phyloP scores from a whole-genome alignment of 2,329 filamentous ascomycete species.

The Nannizziopsis arthrosporioides region DNA sequence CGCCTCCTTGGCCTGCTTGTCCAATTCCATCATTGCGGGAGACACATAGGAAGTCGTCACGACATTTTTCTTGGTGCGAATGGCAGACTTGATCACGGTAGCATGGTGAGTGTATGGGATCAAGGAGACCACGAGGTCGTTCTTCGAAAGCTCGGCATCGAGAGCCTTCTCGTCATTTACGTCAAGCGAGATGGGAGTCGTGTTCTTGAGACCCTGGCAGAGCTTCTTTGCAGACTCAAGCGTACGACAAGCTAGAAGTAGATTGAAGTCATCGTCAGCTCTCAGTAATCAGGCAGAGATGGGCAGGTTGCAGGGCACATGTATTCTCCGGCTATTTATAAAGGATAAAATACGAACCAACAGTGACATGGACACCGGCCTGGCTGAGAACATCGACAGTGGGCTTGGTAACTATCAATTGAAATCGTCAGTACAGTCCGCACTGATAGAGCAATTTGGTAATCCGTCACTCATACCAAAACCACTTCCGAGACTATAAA shows the following conservation, averaged over 20 bases:
- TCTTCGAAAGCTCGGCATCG: constrained; percentile 66
- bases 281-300: not conserved
- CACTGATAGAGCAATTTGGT: not conserved
- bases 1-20: constrained; percentile 70
- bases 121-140: constrained; percentile 66
- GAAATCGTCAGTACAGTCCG: not conserved
- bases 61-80: constrained; percentile 87
- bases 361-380: constrained; percentile 52
- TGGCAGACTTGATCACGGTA: constrained; percentile 82
- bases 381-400: constrained; percentile 53
- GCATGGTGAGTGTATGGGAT: constrained; percentile 90
- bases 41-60: constrained; percentile 92
- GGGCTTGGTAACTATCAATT: constrained; percentile 44
- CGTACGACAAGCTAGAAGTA: constrained; percentile 60
- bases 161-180: constrained; percentile 65
- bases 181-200: constrained; percentile 69
- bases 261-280: not conserved
- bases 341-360: constrained; percentile 39
- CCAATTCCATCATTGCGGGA: constrained; percentile 81
- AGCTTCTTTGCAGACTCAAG: constrained; percentile 66
- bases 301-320: not conserved
- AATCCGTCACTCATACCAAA: constrained; percentile 13
- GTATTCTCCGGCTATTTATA: not conserved
- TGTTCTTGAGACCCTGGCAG: constrained; percentile 57
- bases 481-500: constrained; percentile 16